Evolutionary conservation across 1,284 basidiomycete genomes (phyloP).

Genomic region (Uromyces viciae-fabae): DNA sequence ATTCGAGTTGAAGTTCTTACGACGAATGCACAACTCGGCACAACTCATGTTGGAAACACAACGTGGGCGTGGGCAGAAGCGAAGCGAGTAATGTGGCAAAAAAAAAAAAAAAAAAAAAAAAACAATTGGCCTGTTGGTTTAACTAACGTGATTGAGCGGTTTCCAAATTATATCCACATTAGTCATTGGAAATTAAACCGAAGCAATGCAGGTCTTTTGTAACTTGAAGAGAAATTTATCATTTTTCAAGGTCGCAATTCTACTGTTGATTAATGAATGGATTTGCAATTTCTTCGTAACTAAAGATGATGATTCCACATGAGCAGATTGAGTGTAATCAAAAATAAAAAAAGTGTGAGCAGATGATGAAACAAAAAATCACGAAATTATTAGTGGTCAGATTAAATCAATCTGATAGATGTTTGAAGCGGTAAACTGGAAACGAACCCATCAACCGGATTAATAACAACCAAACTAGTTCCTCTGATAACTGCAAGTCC

Average conservation of each 20-base stretch:
- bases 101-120: too few relatives aligned
- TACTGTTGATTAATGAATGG: conserved; percentile 47
- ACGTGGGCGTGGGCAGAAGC: too few relatives aligned
- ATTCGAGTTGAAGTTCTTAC: too few relatives aligned
- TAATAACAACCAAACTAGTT: conserved; percentile 84
- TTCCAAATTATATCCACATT: too few relatives aligned
- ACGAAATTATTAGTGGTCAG: background rate
- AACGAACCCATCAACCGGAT: conserved; percentile 81
- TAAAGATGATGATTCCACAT: background rate
- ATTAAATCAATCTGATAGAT: background rate
- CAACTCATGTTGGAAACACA: too few relatives aligned
- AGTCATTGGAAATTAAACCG: too few relatives aligned
- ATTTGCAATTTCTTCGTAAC: conserved; percentile 47
- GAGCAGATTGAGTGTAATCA: background rate
- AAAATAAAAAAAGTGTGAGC: background rate
- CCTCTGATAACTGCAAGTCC: conserved; percentile 84
- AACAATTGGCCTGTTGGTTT: too few relatives aligned
- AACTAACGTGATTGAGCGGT: too few relatives aligned
- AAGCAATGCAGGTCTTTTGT: too few relatives aligned
- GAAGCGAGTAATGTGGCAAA: too few relatives aligned
- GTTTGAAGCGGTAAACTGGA: conserved; percentile 39
- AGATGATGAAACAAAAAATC: background rate
- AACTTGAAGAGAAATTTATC: too few relatives aligned
- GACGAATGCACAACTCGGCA: too few relatives aligned
- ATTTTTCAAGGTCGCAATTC: background rate